Percentiles rank a stretch among this genome's conserved stretches.
phyloP scores from a whole-genome alignment of 768 basidiomycete species.

The Melanogaster broomeanus region DNA sequence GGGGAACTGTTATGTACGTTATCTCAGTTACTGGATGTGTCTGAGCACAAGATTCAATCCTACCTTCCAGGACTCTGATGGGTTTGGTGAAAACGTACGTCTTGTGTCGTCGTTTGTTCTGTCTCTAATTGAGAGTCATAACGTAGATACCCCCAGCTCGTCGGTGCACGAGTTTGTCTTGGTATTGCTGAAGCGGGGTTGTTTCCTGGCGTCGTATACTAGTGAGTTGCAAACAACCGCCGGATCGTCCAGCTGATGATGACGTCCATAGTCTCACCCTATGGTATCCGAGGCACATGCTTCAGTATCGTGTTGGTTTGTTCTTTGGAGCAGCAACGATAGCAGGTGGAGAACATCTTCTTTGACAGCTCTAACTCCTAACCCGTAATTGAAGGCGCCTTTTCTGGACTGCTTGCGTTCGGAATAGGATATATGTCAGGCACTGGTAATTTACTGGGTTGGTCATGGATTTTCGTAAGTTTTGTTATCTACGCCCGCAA shows the following conservation, averaged over 20 bases:
- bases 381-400: constrained; percentile 39
- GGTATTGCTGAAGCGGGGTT: constrained; percentile 71
- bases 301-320: constrained; percentile 59
- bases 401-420: constrained; percentile 60
- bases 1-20: constrained; percentile 64
- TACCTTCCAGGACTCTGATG: constrained; percentile 52
- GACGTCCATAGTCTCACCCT: constrained; percentile 48
- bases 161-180: constrained; percentile 57
- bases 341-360: constrained; percentile 39
- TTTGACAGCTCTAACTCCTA: background rate
- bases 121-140: background rate
- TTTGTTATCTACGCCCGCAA: too few relatives aligned
- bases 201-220: constrained; percentile 75
- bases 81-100: constrained; percentile 65
- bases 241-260: background rate
- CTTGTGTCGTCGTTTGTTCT: background rate
- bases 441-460: constrained; percentile 47
- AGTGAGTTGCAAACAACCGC: constrained; percentile 41
- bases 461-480: constrained; percentile 71
- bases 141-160: constrained; percentile 59
- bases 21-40: background rate
- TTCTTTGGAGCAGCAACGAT: constrained; percentile 69
- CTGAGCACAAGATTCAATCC: background rate
- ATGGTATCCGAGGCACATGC: constrained; percentile 67
- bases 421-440: constrained; percentile 56